Conservation (phyloP, 768 basidiomycete genomes). For the Sporobolomyces roseus region DNA sequence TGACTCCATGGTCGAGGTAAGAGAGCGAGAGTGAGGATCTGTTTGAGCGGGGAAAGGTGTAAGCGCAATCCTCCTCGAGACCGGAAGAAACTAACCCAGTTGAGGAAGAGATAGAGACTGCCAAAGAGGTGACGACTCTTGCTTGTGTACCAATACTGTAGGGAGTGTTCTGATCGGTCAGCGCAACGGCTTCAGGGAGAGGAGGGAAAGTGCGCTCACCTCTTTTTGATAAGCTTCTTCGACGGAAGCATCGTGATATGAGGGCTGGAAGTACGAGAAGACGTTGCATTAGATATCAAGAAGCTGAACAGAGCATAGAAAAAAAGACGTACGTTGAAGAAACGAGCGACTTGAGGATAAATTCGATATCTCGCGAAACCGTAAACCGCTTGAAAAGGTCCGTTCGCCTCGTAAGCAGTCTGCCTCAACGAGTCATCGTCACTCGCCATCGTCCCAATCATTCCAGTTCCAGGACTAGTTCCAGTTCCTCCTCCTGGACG, state of each 20-base stretch:
- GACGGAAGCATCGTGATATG: constrained; percentile 61
- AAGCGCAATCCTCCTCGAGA: neutral
- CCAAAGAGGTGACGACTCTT: constrained; percentile 63
- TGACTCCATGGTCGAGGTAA: constrained; percentile 50
- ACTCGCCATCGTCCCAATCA: constrained; percentile 28
- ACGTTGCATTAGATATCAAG: neutral
- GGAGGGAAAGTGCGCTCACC: constrained; percentile 45
- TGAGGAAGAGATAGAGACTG: constrained; percentile 61
- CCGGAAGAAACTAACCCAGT: constrained; percentile 56
- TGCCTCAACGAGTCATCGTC: constrained; percentile 22
- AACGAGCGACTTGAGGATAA: constrained; percentile 23
- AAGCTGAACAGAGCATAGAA: constrained; percentile 55
- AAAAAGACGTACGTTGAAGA: constrained; percentile 9
- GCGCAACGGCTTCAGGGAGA: neutral
- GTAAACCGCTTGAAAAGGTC: constrained; percentile 9
- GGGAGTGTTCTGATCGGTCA: neutral
- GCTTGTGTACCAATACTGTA: constrained; percentile 27
- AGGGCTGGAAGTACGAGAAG: constrained; percentile 47
- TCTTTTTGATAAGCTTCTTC: constrained; percentile 60
- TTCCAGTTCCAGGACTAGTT: constrained; percentile 48
- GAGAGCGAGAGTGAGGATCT: constrained; percentile 59
- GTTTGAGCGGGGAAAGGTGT: constrained; percentile 52
- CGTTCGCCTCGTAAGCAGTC: constrained; percentile 34
- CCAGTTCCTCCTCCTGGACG: constrained; percentile 47
- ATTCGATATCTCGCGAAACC: constrained; percentile 30